Evolutionary conservation across 495 filamentous ascomycete species (phyloP).

Genomic region (Aspergillus hancockii): DNA sequence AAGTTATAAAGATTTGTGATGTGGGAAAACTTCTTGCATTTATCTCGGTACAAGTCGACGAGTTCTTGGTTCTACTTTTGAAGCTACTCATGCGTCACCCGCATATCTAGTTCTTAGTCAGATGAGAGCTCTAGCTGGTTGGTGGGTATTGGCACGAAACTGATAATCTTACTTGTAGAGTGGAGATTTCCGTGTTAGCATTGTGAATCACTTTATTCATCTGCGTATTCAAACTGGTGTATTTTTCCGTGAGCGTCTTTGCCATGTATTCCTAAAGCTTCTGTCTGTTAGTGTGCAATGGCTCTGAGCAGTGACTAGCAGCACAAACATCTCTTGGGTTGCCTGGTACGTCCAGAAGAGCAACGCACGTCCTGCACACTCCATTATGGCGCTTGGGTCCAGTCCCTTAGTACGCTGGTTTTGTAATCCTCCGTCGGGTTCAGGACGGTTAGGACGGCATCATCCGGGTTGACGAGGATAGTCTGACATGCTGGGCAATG

Average conservation of each 20-base stretch:
- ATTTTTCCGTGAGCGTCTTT: constrained; percentile 75
- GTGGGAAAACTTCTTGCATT: constrained; percentile 72
- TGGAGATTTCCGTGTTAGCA: constrained; percentile 76
- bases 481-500: constrained; percentile 83
- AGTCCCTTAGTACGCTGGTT: constrained; percentile 85
- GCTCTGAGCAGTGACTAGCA: background rate
- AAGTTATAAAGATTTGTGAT: constrained; percentile 83
- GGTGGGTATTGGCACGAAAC: constrained; percentile 32
- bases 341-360: constrained; percentile 92
- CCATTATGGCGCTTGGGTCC: constrained; percentile 82
- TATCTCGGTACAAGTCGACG: constrained; percentile 66
- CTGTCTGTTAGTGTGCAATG: constrained; percentile 17
- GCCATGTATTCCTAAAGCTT: constrained; percentile 79
- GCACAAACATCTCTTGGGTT: constrained; percentile 78
- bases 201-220: constrained; percentile 81
- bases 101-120: constrained; percentile 54
- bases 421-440: constrained; percentile 94
- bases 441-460: constrained; percentile 72
- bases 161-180: constrained; percentile 61
- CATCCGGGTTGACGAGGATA: constrained; percentile 69
- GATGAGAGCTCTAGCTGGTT: background rate
- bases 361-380: constrained; percentile 81
- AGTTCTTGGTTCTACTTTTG: constrained; percentile 78
- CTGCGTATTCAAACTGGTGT: constrained; percentile 63
- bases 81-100: constrained; percentile 64